Evolutionary conservation across 805 yeast species (phyloP).

Genomic region (Nakazawaea molendinolei): DNA sequence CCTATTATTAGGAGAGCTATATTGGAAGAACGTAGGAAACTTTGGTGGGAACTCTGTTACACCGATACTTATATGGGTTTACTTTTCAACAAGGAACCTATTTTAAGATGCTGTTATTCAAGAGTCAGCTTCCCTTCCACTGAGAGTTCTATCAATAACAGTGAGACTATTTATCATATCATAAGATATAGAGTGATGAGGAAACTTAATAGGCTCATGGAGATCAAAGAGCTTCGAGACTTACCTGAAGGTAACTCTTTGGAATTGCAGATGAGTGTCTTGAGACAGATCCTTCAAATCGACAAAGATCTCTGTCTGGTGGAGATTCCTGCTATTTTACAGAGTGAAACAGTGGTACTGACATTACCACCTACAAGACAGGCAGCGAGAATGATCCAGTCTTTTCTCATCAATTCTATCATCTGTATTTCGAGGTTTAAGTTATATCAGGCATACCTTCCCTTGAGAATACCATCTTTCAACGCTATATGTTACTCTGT

Average conservation of each 20-base stretch:
- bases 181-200: slow-evolving; percentile 33
- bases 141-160: not conserved
- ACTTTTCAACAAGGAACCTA: slow-evolving; percentile 7
- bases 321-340: not conserved
- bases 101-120: slow-evolving; percentile 2
- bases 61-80: slow-evolving; percentile 5
- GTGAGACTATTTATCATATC: slow-evolving; percentile 20
- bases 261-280: not conserved
- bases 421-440: slow-evolving; percentile 2
- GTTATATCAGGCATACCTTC: slow-evolving; percentile 4
- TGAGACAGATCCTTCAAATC: not conserved
- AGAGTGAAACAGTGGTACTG: too few species aligned
- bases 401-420: slow-evolving; percentile 1
- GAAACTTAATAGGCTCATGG: slow-evolving; percentile 24
- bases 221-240: slow-evolving; percentile 1
- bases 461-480: not conserved
- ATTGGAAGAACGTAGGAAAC: slow-evolving; percentile 2
- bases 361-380: too few species aligned
- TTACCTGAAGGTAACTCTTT: not conserved
- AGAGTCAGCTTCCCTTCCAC: slow-evolving; percentile 1
- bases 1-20: slow-evolving; percentile 1
- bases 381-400: not conserved
- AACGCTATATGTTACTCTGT: slow-evolving; percentile 1
- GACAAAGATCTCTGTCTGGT: not conserved
- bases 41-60: slow-evolving; percentile 10